Evolutionary conservation across 2,329 filamentous ascomycete species (phyloP).

Genomic region (Botrytis fragariae): DNA sequence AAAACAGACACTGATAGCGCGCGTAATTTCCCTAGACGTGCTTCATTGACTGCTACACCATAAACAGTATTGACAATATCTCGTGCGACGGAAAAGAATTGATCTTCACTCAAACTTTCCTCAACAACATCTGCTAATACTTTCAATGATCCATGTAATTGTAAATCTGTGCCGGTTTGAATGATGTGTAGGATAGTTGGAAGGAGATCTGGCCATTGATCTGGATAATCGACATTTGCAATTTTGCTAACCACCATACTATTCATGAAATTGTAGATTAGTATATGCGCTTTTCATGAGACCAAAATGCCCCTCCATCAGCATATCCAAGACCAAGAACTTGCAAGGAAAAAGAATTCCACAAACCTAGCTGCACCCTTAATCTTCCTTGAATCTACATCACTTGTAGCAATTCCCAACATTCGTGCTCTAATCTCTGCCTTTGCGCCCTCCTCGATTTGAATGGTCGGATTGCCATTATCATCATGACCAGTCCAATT

Average conservation of each 20-base stretch:
- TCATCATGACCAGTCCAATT: conserved; percentile 80
- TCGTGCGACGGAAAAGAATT: conserved; percentile 87
- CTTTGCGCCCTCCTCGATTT: conserved; percentile 72
- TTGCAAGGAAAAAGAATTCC: background rate
- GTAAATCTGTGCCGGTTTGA: conserved; percentile 69
- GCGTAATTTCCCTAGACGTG: conserved; percentile 71
- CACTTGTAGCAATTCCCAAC: conserved; percentile 71
- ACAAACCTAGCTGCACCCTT: conserved; percentile 81
- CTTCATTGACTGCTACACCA: conserved; percentile 73
- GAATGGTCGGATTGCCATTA: conserved; percentile 51
- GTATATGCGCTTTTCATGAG: background rate
- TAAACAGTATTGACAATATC: conserved; percentile 84
- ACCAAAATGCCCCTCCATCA: background rate
- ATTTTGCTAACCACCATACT: conserved; percentile 86
- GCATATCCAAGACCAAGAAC: background rate
- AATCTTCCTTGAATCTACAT: conserved; percentile 76
- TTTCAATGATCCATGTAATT: conserved; percentile 84
- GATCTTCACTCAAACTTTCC: conserved; percentile 87
- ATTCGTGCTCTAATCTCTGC: conserved; percentile 69
- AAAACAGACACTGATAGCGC: conserved; percentile 89
- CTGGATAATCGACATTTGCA: conserved; percentile 87
- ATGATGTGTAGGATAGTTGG: conserved; percentile 77
- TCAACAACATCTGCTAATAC: conserved; percentile 89
- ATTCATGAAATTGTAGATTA: conserved; percentile 22
- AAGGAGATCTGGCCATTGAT: conserved; percentile 89